A percentile compares a stretch with the other conserved stretches of the same genome.
phyloP scores from a whole-genome alignment of 495 filamentous ascomycete species.

The Cetradonia linearis region DNA sequence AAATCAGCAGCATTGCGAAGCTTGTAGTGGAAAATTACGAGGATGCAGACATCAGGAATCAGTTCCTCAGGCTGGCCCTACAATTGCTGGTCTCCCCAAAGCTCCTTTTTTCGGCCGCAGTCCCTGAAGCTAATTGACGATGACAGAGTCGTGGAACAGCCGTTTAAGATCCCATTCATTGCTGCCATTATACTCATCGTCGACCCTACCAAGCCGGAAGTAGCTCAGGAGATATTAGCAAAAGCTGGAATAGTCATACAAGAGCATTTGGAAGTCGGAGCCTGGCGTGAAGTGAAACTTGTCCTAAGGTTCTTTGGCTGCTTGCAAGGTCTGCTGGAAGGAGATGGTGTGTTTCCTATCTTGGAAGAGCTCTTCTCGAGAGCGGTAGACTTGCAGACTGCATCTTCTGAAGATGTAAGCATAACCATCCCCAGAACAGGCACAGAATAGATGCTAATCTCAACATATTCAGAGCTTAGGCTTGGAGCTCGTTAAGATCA shows the following conservation, averaged over 20 bases:
- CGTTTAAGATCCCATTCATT: slow-evolving; percentile 90
- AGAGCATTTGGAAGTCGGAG: slow-evolving; percentile 52
- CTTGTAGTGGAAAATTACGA: slow-evolving; percentile 69
- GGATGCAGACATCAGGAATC: slow-evolving; percentile 59
- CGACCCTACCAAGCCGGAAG: slow-evolving; percentile 63
- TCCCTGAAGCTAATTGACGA: neutral
- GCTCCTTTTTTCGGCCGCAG: neutral
- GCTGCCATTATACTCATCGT: slow-evolving; percentile 67
- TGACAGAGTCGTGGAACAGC: slow-evolving; percentile 65
- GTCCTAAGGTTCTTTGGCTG: slow-evolving; percentile 77
- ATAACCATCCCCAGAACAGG: neutral
- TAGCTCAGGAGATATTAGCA: slow-evolving; percentile 55
- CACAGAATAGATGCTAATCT: slow-evolving; percentile 22
- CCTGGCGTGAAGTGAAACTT: slow-evolving; percentile 87
- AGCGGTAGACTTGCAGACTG: slow-evolving; percentile 80
- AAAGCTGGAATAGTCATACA: slow-evolving; percentile 49
- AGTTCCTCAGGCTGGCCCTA: slow-evolving; percentile 59
- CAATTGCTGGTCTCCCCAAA: slow-evolving; percentile 49
- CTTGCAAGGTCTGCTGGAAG: slow-evolving; percentile 67
- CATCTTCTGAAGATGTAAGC: slow-evolving; percentile 80
- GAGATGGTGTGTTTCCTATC: slow-evolving; percentile 74
- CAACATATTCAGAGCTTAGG: slow-evolving; percentile 41
- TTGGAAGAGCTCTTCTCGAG: slow-evolving; percentile 76
- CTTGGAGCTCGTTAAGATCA: slow-evolving; percentile 90
- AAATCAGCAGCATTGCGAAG: slow-evolving; percentile 63